These are phyloP conservation scores for Pythium phragmitis DNA, from an alignment of 352 stramenopile species.

Conservation along the genomic window DNA sequence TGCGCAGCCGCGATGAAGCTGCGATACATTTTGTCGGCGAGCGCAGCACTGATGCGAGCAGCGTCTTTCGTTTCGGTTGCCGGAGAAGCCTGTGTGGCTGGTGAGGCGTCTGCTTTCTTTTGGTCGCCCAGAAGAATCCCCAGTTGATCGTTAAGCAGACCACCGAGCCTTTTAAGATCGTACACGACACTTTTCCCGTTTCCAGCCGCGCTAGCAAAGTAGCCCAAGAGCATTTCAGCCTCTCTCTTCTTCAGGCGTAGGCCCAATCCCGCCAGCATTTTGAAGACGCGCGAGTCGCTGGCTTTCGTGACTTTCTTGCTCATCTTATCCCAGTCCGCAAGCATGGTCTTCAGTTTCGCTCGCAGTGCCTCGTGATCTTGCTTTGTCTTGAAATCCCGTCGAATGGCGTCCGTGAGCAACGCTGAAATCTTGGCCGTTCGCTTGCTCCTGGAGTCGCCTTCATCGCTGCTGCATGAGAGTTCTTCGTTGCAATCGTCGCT, in stretches of 20 bases:
- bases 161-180: conserved; percentile 27
- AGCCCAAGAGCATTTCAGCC: conserved; percentile 41
- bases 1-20: conserved; percentile 70
- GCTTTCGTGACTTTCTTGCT: conserved; percentile 30
- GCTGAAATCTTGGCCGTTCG: conserved; percentile 28
- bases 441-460: conserved; percentile 36
- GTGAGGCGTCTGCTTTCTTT: conserved; percentile 9
- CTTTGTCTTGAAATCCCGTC: conserved; percentile 35
- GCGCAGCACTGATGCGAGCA: conserved; percentile 17
- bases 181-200: conserved; percentile 29
- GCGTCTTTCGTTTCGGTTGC: background rate
- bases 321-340: conserved; percentile 25
- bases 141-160: conserved; percentile 19
- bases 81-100: background rate
- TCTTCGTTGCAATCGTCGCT: conserved; percentile 37
- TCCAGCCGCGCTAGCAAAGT: conserved; percentile 33
- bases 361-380: conserved; percentile 39
- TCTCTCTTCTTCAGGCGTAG: conserved; percentile 55
- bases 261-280: conserved; percentile 41
- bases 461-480: conserved; percentile 43
- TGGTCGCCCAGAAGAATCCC: conserved; percentile 10
- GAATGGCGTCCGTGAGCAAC: conserved; percentile 37
- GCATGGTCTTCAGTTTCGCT: conserved; percentile 21
- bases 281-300: conserved; percentile 66
- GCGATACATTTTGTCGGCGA: conserved; percentile 64